Percentiles rank a stretch among this genome's conserved stretches.
Evolutionary conservation across 495 filamentous ascomycete species (phyloP).

Genomic region (Aspergillus ellipticus): DNA sequence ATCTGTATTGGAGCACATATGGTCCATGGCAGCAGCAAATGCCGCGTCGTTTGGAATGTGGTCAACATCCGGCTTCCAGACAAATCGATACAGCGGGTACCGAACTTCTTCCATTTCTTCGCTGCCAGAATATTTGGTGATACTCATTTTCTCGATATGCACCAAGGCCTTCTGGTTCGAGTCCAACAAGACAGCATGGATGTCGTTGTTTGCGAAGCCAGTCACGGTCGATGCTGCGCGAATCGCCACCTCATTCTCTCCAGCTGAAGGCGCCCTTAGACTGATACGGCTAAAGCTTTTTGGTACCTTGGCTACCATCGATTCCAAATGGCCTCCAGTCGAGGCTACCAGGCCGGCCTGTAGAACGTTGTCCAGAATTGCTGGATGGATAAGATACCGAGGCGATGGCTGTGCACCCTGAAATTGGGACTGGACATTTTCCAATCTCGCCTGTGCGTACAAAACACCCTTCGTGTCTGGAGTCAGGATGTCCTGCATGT

Average conservation of each 20-base stretch:
- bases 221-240: neutral
- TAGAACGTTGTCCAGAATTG: neutral
- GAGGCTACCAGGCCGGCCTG: neutral
- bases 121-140: neutral
- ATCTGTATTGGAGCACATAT: neutral
- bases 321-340: neutral
- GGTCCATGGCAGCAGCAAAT: neutral
- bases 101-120: neutral
- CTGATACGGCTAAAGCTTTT: too few species aligned
- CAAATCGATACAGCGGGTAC: neutral
- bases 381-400: constrained; percentile 2
- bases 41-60: neutral
- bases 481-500: neutral
- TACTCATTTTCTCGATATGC: neutral
- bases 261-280: too few species aligned
- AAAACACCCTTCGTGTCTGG: neutral
- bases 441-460: neutral
- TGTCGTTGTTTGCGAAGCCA: neutral
- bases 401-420: neutral
- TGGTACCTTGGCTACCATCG: neutral
- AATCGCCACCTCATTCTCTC: neutral
- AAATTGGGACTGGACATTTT: neutral
- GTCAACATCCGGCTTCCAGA: constrained; percentile 4
- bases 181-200: neutral
- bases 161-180: neutral